Base-by-base conservation (phyloP, 805 yeast species). In the Saturnispora besseyi region DNA sequence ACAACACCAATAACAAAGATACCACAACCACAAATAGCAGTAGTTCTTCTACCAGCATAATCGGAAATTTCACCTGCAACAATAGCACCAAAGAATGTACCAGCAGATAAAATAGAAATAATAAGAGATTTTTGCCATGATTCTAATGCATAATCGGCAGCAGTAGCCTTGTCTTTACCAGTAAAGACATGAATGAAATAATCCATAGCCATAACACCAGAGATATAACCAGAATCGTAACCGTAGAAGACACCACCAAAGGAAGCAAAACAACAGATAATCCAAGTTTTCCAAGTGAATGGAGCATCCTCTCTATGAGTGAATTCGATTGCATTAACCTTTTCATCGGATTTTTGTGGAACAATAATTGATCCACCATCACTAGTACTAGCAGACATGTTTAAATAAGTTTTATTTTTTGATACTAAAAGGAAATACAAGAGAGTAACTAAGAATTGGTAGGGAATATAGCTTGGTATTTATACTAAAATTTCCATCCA, bases 21-120 rank as follows among this genome's bases (percentile, higher is more conserved):
- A 36, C 64, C 50, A 49, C 75, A 77, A 33, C 78, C 68, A 29
- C 67, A 52, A 37, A 75, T 56, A 44, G 76, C 70, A 40, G 75
- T 73, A 37, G 72, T 60, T 60, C 77, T 74, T 54, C 82, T 67
- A 42, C 82, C 82, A 52, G 66, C 62, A 48, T 46, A 53, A 51
- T 67, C 71, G 26, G 77, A 67, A 36, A 78, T 62, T 53, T 79
- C 82, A 37, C 84, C 81, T 34, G 81, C 81, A 50, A 71, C 57
- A 42, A 83, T 66, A 31, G 88, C 82, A 53, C 90, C 91, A 54
- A 73, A 67, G 57, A 81, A 80, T 13, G 88, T 83, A 55, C 90
- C 90, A 50, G 81, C 73, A 15, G 87, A 81, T 50, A 84, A 71
- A 50, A 82, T 79, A n/a, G 87, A 83, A n/a, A 85, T 83, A 44